Evolutionary conservation across 768 basidiomycete genomes (phyloP).

Genomic region (Dioszegia aurantiaca): DNA sequence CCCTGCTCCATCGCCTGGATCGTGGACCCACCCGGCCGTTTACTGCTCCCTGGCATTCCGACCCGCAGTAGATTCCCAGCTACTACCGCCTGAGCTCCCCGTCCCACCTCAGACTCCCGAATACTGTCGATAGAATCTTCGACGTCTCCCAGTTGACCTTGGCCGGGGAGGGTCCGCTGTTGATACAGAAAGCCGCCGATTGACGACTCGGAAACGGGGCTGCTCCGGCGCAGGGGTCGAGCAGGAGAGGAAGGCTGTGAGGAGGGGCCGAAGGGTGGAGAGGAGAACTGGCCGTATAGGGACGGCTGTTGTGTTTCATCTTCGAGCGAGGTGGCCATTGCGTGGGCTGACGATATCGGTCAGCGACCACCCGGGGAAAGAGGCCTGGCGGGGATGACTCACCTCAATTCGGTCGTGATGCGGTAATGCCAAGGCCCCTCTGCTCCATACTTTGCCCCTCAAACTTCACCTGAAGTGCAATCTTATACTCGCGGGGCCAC

Average conservation of each 20-base stretch:
- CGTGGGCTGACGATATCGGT: background rate
- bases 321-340: constrained; percentile 9
- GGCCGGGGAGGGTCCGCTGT: background rate
- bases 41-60: background rate
- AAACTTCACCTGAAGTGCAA: no score
- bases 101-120: background rate
- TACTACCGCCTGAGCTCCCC: background rate
- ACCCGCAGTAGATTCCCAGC: constrained; percentile 7
- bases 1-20: no score
- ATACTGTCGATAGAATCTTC: constrained; percentile 8
- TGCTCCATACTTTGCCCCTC: no score
- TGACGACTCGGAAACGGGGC: background rate
- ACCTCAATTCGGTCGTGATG: no score
- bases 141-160: background rate
- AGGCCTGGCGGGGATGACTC: no score
- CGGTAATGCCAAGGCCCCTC: no score
- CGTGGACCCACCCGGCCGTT: background rate
- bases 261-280: background rate
- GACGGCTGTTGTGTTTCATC: constrained; percentile 13
- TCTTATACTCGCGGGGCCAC: no score
- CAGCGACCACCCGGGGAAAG: no score
- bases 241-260: background rate
- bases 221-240: background rate
- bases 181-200: background rate
- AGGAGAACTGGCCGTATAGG: background rate